Base-by-base conservation (phyloP, 345 rosid genomes). In the Aethionema arabicum region DNA sequence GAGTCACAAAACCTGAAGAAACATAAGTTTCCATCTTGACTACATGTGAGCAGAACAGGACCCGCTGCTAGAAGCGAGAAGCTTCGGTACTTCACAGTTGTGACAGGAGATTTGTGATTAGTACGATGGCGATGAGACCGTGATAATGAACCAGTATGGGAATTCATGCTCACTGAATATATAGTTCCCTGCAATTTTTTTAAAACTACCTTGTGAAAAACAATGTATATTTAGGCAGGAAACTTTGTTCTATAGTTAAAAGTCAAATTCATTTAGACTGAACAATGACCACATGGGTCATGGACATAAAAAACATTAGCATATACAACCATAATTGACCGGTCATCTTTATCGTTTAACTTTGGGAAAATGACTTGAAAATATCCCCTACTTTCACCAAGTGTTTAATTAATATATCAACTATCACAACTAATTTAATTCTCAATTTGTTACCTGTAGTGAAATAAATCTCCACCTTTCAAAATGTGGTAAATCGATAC, bases 31-130 rank as follows among this genome's bases (percentile, higher is more conserved):
- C 99, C 97, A 30, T 93, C 97, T 70, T 84, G 95, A 69, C 82
- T 82, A 61, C 97, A 93, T 11, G 97, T 77, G 63, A 93, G 85
- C 54, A 93, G 74, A 66, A 93, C 97, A 48, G 99, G 99, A 8
- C 97, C 95, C 14, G 80, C 76, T 11, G 99, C 88, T 66, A 93
- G 76, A 31, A 90, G 81, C 58, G 97, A 93, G 81, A 93, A 87
- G 77, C 97, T 93, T 58, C 95, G 81, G 69, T 90, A 93, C 76
- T 90, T 85, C 60, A 93, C 82, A 10, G 96, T 84, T 63, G 97
- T 84, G 49, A 90, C 85, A 8, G 91, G 85, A 63, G 80, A 81
- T 72, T 83, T 87, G 74, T 63, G 85, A 68, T 82, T 87, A 59
- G 85, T 71, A 51, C 80, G 78, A 77, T 77, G 79, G 58, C 80